phyloP scores from a whole-genome alignment of 805 yeast species.

The Yamadazyma scolyti region DNA sequence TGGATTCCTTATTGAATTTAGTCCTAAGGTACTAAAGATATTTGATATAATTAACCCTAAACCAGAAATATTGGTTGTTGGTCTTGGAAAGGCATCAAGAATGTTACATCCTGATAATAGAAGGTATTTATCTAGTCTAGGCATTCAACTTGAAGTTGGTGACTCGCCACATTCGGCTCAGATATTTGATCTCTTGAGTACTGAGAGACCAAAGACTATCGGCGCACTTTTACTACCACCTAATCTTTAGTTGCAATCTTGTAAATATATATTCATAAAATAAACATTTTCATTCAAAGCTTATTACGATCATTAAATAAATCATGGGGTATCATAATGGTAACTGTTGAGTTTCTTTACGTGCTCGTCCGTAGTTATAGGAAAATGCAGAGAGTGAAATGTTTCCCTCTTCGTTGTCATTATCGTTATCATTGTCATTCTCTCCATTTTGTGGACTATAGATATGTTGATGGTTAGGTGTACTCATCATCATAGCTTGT shows the following conservation, averaged over 20 bases:
- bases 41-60: conserved; percentile 62
- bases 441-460: conserved; percentile 16
- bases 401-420: conserved; percentile 8
- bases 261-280: too few relatives aligned
- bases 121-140: conserved; percentile 48
- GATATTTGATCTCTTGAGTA: conserved; percentile 70
- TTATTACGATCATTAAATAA: too few relatives aligned
- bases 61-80: conserved; percentile 72
- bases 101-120: conserved; percentile 57
- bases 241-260: too few relatives aligned
- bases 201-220: conserved; percentile 73
- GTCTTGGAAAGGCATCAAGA: conserved; percentile 64
- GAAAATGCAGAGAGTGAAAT: conserved; percentile 12
- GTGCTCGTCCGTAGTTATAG: conserved; percentile 7
- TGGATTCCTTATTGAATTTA: conserved; percentile 54
- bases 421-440: conserved; percentile 4
- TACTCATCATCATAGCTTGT: conserved; percentile 30
- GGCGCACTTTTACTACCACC: conserved; percentile 75
- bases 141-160: conserved; percentile 67
- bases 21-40: conserved; percentile 41
- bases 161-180: conserved; percentile 63
- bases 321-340: too few relatives aligned
- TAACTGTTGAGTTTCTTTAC: too few relatives aligned
- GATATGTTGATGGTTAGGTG: conserved; percentile 37
- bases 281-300: too few relatives aligned